phyloP scores from a whole-genome alignment of 1,139 yeast genomes.

The Debaryomyces sp. region DNA sequence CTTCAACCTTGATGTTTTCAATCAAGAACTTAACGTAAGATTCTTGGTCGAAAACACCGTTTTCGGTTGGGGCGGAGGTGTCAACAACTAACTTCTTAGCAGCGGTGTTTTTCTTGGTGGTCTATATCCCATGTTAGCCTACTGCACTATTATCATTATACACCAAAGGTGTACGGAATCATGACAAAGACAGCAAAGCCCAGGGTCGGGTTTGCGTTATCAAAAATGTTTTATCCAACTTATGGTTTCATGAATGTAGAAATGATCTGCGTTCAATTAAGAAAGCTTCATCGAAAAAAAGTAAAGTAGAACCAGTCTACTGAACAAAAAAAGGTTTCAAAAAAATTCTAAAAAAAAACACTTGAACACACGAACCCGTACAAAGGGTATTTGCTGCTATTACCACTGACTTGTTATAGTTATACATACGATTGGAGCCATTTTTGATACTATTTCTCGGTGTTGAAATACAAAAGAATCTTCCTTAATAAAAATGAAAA shows the following conservation, averaged over 20 bases:
- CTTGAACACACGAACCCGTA: conserved; percentile 35
- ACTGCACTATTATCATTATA: conserved; percentile 53
- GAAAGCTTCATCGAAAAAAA: conserved; percentile 9
- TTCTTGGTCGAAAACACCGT: conserved; percentile 97
- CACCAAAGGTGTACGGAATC: conserved; percentile 18
- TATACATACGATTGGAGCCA: conserved; percentile 91
- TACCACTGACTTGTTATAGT: conserved; percentile 12
- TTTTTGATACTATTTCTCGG: conserved; percentile 31
- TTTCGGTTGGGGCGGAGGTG: conserved; percentile 96
- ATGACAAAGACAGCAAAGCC: conserved; percentile 59
- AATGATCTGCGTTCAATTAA: conserved; percentile 1
- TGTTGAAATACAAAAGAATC: background rate
- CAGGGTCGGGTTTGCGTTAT: conserved; percentile 42
- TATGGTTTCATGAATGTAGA: conserved; percentile 14
- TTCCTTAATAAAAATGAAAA: background rate
- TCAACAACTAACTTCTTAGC: conserved; percentile 95
- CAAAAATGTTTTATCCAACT: conserved; percentile 8
- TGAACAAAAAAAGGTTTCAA: conserved; percentile 10
- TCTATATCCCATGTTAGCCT: conserved; percentile 62
- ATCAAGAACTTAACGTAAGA: conserved; percentile 96
- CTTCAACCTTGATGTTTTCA: conserved; percentile 99
- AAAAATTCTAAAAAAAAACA: conserved; percentile 11
- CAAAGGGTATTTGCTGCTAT: conserved; percentile 21
- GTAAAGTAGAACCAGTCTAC: conserved; percentile 7
- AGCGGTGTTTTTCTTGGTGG: conserved; percentile 76